Percentiles rank a stretch among this genome's conserved stretches.
These are phyloP conservation scores for Lasiodiplodia citricola DNA, from an alignment of 2,329 filamentous ascomycete species.

Conservation along the genomic window DNA sequence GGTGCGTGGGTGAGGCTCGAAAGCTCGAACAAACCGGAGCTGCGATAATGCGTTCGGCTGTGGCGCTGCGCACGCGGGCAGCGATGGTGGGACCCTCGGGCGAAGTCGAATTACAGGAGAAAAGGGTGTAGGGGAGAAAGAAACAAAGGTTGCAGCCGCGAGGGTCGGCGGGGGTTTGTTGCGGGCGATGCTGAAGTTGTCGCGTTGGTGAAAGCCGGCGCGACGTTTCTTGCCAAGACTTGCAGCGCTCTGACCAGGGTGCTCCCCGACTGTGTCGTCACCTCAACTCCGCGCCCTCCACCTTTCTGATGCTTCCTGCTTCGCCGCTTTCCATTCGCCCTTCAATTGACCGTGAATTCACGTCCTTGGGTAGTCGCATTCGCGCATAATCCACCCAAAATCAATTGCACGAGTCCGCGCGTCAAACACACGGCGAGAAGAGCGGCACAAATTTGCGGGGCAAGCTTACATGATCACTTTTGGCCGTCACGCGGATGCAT, in stretches of 20 bases:
- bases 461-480: background rate
- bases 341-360: background rate
- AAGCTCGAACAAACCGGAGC: constrained; percentile 20
- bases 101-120: constrained; percentile 36
- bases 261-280: constrained; percentile 11
- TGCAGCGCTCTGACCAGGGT: background rate
- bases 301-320: background rate
- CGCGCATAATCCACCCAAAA: background rate
- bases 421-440: background rate
- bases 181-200: constrained; percentile 15
- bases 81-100: constrained; percentile 15
- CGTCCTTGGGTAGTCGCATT: background rate
- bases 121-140: constrained; percentile 31
- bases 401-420: background rate
- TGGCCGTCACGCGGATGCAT: background rate
- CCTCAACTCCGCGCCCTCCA: background rate
- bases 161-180: constrained; percentile 21
- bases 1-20: constrained; percentile 6
- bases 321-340: background rate
- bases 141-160: constrained; percentile 13
- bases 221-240: constrained; percentile 22
- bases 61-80: background rate
- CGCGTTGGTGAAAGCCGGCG: constrained; percentile 22
- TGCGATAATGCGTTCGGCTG: constrained; percentile 7
- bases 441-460: constrained; percentile 1